Base-by-base conservation (phyloP, 2,329 filamentous ascomycete genomes). In the Alternaria burnsii region DNA sequence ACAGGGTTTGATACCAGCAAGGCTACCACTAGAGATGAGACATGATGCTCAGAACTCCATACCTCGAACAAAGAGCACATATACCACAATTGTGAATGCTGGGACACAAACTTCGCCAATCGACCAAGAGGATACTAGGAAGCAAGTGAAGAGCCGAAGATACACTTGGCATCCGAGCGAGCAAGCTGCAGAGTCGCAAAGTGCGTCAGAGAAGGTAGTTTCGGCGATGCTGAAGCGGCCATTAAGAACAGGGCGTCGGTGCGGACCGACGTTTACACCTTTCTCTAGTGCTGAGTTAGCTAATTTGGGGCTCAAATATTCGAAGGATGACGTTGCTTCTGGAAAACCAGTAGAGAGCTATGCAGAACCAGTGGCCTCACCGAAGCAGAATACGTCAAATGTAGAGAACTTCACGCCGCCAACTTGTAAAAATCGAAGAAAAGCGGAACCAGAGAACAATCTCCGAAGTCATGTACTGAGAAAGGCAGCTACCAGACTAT, bases 231-330 rank as follows among this genome's bases (percentile, higher is more conserved):
- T 36, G 5, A 7, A 36, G 32, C 32, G 14, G 11, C 11, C 11
- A 6, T 0, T 14, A 0, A 16, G 14, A 16, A 36, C 12, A 0
- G 32, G 12, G 16, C 1, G 32, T 14, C 5, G 14, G 16, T 0
- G 7, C 3, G 16, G 7, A n/a, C 1, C 34, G 16, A n/a, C 18
- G 7, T n/a, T 18, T 0, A 38, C 34, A 7, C 34, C 34, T 3
- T 38, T 38, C 9, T n/a, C 34, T 9, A 7, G 34, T 9, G 7
- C 34, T 18, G 34, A 38, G 14, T 38, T 38, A 16, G 34, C 34
- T n/a, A 4, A 38, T 8, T 4, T 10, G 16, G 34, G 34, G 16
- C n/a, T n/a, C 16, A 6, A 4, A 38, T 6, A n/a, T 7, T 38
- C 7, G 7, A 9, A n/a, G 3, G 34, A 0, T 0, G 34, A 4